phyloP scores from a whole-genome alignment of 805 yeast species.

The Candida glaebosa region DNA sequence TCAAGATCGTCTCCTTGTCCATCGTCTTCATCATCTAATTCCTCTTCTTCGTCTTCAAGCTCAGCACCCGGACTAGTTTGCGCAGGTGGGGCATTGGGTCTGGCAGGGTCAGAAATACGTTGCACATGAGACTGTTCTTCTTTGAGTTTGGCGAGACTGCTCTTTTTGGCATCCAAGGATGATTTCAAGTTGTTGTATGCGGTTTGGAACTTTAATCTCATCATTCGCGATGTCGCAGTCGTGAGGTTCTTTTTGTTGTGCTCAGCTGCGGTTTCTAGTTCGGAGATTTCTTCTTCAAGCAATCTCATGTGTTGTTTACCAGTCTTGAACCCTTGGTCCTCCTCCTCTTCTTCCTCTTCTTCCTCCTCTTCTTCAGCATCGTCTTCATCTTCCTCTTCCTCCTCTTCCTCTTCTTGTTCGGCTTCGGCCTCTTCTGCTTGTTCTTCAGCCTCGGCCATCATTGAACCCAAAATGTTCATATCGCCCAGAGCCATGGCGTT shows the following conservation, averaged over 20 bases:
- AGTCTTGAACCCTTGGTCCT: slow-evolving; percentile 47
- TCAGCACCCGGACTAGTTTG: slow-evolving; percentile 33
- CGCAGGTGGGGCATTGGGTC: slow-evolving; percentile 15
- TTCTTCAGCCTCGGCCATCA: slow-evolving; percentile 9
- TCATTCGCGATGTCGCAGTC: slow-evolving; percentile 75
- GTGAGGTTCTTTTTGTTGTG: slow-evolving; percentile 70
- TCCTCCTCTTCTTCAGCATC: slow-evolving; percentile 56
- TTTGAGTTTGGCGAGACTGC: slow-evolving; percentile 46
- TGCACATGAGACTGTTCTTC: slow-evolving; percentile 26
- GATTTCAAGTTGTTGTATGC: slow-evolving; percentile 73
- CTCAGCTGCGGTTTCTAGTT: slow-evolving; percentile 71
- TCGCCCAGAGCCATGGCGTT: slow-evolving; percentile 20
- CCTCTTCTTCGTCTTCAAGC: slow-evolving; percentile 24
- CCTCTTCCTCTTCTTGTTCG: slow-evolving; percentile 45
- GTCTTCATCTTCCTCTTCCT: slow-evolving; percentile 51
- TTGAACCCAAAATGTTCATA: slow-evolving; percentile 6
- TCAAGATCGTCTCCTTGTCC: slow-evolving; percentile 30
- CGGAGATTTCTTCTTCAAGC: slow-evolving; percentile 80
- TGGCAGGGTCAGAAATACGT: slow-evolving; percentile 19
- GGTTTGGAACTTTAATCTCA: slow-evolving; percentile 81
- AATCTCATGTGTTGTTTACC: slow-evolving; percentile 54
- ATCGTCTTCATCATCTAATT: slow-evolving; percentile 10
- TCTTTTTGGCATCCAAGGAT: slow-evolving; percentile 76
- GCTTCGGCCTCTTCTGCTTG: slow-evolving; percentile 25
- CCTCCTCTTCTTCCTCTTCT: slow-evolving; percentile 49